Percentiles rank a stretch among this genome's conserved stretches.
phyloP scores from a whole-genome alignment of 2,329 filamentous ascomycete species.

The Curvularia hawaiiensis region DNA sequence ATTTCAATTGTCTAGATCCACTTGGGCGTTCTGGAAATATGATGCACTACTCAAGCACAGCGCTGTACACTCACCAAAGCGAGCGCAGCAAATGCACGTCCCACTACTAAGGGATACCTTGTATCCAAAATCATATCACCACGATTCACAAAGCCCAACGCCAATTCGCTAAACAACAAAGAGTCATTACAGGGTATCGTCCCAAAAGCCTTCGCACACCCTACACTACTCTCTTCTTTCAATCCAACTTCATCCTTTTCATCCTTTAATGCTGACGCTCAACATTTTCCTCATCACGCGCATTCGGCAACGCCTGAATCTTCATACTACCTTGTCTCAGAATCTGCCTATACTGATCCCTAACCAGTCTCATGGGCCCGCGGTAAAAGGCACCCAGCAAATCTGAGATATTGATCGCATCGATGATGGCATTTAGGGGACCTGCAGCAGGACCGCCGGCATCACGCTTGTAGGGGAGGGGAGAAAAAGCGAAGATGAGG shows the following conservation, averaged over 20 bases:
- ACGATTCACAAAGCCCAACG: not conserved
- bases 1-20: too few species aligned
- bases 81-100: too few species aligned
- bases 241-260: not conserved
- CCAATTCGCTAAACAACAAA: too few species aligned
- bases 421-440: slow-evolving; percentile 26
- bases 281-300: not conserved
- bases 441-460: slow-evolving; percentile 22
- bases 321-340: slow-evolving; percentile 26
- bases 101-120: too few species aligned
- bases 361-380: slow-evolving; percentile 40
- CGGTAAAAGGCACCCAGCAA: slow-evolving; percentile 33
- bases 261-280: not conserved
- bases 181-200: not conserved
- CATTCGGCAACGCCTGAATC: not conserved
- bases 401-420: slow-evolving; percentile 39
- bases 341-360: slow-evolving; percentile 35
- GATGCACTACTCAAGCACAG: too few species aligned
- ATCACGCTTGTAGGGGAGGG: slow-evolving; percentile 26
- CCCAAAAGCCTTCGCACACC: too few species aligned
- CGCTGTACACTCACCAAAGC: too few species aligned
- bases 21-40: too few species aligned
- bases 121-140: too few species aligned
- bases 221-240: not conserved
- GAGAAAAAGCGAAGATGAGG: slow-evolving; percentile 34